Evolutionary conservation across 2,329 filamentous ascomycete species (phyloP).

Genomic region (Hymenotorrendiella dingleyae): DNA sequence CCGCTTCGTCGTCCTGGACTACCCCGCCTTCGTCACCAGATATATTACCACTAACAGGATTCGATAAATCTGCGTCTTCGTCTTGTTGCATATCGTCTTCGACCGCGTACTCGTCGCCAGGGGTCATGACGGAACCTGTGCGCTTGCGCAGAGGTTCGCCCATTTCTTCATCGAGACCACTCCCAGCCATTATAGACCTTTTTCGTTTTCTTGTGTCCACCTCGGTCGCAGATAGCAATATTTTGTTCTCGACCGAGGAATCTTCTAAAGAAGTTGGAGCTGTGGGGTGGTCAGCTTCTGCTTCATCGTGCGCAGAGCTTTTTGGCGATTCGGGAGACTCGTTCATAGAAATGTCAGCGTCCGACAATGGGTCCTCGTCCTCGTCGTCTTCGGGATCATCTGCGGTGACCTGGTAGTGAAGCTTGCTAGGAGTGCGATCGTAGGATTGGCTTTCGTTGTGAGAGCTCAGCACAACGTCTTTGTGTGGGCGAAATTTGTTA

Average conservation of each 20-base stretch:
- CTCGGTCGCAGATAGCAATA: conserved; percentile 18
- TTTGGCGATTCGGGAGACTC: conserved; percentile 32
- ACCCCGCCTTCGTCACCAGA: conserved; percentile 33
- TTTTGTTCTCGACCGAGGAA: conserved; percentile 23
- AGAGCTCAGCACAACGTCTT: conserved; percentile 53
- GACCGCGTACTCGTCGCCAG: conserved; percentile 40
- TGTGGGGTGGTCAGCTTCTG: conserved; percentile 21
- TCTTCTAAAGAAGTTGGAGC: conserved; percentile 33
- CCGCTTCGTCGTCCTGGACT: conserved; percentile 40
- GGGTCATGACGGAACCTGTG: conserved; percentile 40
- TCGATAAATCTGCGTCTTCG: conserved; percentile 36
- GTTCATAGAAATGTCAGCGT: conserved; percentile 33
- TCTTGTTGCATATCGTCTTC: conserved; percentile 38
- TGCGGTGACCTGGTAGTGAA: conserved; percentile 51
- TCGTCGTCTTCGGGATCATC: conserved; percentile 39
- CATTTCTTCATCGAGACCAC: conserved; percentile 29
- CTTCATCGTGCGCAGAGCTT: conserved; percentile 36
- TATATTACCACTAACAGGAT: conserved; percentile 29
- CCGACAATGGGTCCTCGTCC: conserved; percentile 28
- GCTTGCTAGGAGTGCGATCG: conserved; percentile 71
- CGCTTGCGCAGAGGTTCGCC: conserved; percentile 43
- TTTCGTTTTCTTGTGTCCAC: conserved; percentile 34
- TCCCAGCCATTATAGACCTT: conserved; percentile 29
- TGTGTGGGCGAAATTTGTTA: conserved; percentile 52
- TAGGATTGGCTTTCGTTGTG: conserved; percentile 49